phyloP scores from a whole-genome alignment of 768 basidiomycete species.

The Agaricus bisporus region DNA sequence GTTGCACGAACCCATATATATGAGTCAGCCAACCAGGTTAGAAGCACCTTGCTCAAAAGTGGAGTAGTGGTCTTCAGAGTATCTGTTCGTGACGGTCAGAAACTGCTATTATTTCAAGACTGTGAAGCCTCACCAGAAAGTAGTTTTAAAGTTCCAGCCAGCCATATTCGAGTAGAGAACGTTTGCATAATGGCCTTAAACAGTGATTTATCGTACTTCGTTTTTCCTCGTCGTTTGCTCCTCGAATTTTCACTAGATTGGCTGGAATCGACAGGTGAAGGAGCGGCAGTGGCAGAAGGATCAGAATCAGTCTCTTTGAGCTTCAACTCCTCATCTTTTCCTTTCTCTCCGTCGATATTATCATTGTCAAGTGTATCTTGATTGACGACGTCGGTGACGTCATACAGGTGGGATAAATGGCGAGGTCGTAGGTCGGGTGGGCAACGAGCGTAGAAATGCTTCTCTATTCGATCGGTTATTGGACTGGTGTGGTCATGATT shows the following conservation, averaged over 20 bases:
- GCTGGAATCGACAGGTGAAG: slow-evolving; percentile 8
- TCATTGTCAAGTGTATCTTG: neutral
- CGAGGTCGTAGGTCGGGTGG: slow-evolving; percentile 33
- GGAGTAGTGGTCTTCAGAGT: slow-evolving; percentile 49
- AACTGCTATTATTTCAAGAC: too few species aligned
- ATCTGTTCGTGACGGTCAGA: slow-evolving; percentile 16
- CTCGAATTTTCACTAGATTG: neutral
- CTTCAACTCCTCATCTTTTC: neutral
- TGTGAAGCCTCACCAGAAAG: slow-evolving; percentile 25
- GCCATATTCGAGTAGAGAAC: slow-evolving; percentile 42
- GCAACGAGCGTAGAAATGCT: slow-evolving; percentile 37
- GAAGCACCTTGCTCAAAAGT: slow-evolving; percentile 49
- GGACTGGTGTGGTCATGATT: slow-evolving; percentile 22
- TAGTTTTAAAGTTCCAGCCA: slow-evolving; percentile 42
- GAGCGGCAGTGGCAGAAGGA: neutral
- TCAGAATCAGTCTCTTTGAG: neutral
- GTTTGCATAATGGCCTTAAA: slow-evolving; percentile 40
- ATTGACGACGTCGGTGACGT: neutral
- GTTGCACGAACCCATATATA: slow-evolving; percentile 35
- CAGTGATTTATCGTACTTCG: slow-evolving; percentile 41
- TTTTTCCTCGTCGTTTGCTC: slow-evolving; percentile 28
- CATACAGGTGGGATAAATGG: neutral
- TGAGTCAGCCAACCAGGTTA: slow-evolving; percentile 51
- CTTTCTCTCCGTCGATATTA: slow-evolving; percentile 8
- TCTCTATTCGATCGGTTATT: slow-evolving; percentile 33